A percentile compares a stretch with the other conserved stretches of the same genome.
phyloP scores from a whole-genome alignment of 2,329 filamentous ascomycete genomes.

The Calonectria hongkongensis region DNA sequence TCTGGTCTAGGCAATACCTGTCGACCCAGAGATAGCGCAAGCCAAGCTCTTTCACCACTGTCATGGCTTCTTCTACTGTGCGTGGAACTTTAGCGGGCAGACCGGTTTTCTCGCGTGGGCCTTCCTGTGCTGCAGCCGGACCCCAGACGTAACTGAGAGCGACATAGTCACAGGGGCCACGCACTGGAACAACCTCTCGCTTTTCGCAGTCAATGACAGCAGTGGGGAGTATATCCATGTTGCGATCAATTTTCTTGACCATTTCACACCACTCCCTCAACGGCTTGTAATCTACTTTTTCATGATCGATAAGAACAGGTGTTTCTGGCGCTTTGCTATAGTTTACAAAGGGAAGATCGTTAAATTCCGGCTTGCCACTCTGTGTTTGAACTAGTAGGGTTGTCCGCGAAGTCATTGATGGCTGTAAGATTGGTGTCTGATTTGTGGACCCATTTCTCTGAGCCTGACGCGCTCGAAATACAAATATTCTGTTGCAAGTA shows the following conservation, averaged over 20 bases:
- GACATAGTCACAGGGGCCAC: conserved; percentile 36
- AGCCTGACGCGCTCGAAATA: background rate
- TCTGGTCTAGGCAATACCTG: conserved; percentile 40
- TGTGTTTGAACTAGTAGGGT: background rate
- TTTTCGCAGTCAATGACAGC: conserved; percentile 39
- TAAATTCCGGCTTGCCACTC: background rate
- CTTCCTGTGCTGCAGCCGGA: background rate
- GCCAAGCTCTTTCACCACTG: conserved; percentile 37
- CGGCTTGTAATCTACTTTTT: conserved; percentile 27
- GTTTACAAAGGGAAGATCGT: conserved; percentile 34
- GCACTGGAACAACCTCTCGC: conserved; percentile 22
- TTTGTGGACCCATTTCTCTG: conserved; percentile 13
- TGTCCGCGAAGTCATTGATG: conserved; percentile 19
- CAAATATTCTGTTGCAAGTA: background rate
- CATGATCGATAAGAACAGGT: conserved; percentile 46
- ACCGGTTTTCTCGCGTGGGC: background rate
- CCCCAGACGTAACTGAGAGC: conserved; percentile 42
- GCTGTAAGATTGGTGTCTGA: background rate
- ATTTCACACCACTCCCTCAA: conserved; percentile 22
- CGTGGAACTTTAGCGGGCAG: conserved; percentile 28
- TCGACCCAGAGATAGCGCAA: conserved; percentile 40
- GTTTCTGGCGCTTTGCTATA: conserved; percentile 28
- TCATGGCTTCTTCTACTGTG: conserved; percentile 40
- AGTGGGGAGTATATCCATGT: conserved; percentile 32
- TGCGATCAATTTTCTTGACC: background rate